Evolutionary conservation across 148 eudicot species (phyloP).

Genomic region (Cornus florida): DNA sequence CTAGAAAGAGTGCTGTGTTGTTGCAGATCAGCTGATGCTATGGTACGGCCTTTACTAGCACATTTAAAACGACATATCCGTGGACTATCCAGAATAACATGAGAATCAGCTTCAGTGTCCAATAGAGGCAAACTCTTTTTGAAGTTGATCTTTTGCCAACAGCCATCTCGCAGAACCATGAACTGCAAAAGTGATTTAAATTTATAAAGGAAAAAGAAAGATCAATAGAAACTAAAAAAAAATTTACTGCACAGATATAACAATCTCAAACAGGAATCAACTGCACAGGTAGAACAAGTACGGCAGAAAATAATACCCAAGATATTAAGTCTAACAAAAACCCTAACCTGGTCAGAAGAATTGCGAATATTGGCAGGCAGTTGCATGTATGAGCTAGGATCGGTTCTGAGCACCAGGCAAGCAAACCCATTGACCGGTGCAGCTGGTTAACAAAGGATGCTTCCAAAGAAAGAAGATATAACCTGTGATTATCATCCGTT

Average conservation of each 20-base stretch:
- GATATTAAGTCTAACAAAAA: not conserved
- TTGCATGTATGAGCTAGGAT: not conserved
- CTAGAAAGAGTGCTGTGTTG: not conserved
- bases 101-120: slow-evolving; percentile 20
- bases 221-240: not conserved
- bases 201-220: not conserved
- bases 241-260: not conserved
- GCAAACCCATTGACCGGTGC: slow-evolving; percentile 28
- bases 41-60: slow-evolving; percentile 2
- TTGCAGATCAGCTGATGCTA: slow-evolving; percentile 2
- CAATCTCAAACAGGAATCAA: not conserved
- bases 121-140: slow-evolving; percentile 5
- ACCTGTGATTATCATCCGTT: slow-evolving; percentile 43
- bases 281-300: not conserved
- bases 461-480: slow-evolving; percentile 37
- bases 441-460: slow-evolving; percentile 42
- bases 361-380: not conserved
- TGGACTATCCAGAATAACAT: slow-evolving; percentile 2
- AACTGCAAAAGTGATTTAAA: slow-evolving; percentile 15
- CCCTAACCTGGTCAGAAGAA: slow-evolving; percentile 23
- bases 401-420: slow-evolving; percentile 9
- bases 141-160: slow-evolving; percentile 19
- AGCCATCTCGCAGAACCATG: slow-evolving; percentile 19
- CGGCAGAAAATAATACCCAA: not conserved
- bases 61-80: not conserved